These are phyloP conservation scores for Mallotus repandus DNA, from an alignment of 441 rosid species.

Conservation along the genomic window DNA sequence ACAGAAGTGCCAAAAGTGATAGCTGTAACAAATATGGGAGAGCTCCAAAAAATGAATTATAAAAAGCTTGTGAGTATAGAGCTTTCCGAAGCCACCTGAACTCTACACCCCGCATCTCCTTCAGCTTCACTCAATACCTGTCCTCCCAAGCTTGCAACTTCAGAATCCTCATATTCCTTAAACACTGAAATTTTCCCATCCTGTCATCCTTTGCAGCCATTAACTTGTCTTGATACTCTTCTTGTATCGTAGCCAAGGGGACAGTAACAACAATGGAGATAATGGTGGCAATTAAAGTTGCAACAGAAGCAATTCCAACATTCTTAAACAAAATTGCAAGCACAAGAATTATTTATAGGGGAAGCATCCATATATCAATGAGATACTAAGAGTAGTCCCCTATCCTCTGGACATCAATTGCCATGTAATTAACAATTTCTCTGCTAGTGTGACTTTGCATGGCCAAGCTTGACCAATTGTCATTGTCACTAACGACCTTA, in stretches of 20 bases:
- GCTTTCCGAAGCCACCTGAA: constrained; percentile 94
- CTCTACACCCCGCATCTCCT: constrained; percentile 93
- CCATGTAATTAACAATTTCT: constrained; percentile 97
- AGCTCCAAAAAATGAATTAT: constrained; percentile 98
- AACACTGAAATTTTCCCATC: constrained; percentile 98
- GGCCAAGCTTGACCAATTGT: constrained; percentile 54
- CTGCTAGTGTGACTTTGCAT: constrained; percentile 93
- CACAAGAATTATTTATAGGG: constrained; percentile 91
- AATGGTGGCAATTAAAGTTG: constrained; percentile 87
- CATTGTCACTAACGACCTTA: too few species aligned
- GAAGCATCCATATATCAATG: constrained; percentile 99
- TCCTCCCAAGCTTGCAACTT: constrained; percentile 99
- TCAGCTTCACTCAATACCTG: constrained; percentile 69
- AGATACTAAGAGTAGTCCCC: constrained; percentile 99
- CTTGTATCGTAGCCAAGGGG: constrained; percentile 86
- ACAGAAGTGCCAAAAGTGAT: constrained; percentile 91
- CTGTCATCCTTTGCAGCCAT: constrained; percentile 98
- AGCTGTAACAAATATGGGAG: constrained; percentile 96
- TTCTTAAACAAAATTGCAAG: constrained; percentile 90
- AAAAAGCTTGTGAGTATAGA: constrained; percentile 91
- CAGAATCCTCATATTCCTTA: constrained; percentile 97
- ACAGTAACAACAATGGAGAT: constrained; percentile 79
- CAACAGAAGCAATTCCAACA: constrained; percentile 90
- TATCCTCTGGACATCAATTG: constrained; percentile 95
- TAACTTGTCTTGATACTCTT: constrained; percentile 90